Evolutionary conservation across 2,329 filamentous ascomycete species (phyloP), one percentile per base, ranked within the genome.

Genomic region (Ilyonectria mors-panacis): DNA sequence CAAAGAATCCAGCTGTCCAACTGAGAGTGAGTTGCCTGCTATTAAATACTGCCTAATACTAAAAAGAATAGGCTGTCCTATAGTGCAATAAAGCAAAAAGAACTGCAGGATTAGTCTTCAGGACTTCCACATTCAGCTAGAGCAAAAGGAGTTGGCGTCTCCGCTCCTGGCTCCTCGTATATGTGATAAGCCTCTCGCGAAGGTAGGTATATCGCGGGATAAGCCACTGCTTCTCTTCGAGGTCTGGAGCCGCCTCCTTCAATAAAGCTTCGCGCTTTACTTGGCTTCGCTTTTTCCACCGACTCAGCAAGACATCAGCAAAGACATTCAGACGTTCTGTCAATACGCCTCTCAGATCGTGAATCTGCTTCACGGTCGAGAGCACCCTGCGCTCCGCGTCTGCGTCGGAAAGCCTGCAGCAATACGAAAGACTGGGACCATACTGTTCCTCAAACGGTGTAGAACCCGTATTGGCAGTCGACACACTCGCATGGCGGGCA

Each of bases 81-180:
- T 59, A 42, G 26, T 59, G 45, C 10, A 59, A 44, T 44, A 44
- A 44, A 44, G 39, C 45, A 23, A 51, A 59, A 33, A 59, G 45
- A 12, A 59, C 9, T 0, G 30, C 33, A 42, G 57, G 57, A n/a
- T 59, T 42, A 26, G 21, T 21, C n/a, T 50, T 50, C 30, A 59
- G 45, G 10, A 30, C 33, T 19, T 30, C 21, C 9, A 59, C 10
- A n/a, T 42, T 59, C 23, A 59, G 23, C 56, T 28, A 59, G 45
- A 44, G 56, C 10, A 59, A 10, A 28, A 59, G 45, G 17, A 59
- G 19, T 10, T 42, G 19, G 15, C 17, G 44, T 21, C 45, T 37
- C 8, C 21, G 33, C 15, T n/a, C 23, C 33, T 35, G 8, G 21
- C 21, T 50, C 45, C 30, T 42, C 30, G n/a, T 13, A 19, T 50